Evolutionary conservation across 2,329 filamentous ascomycete genomes (phyloP).

Genomic region (Fusarium sp.): DNA sequence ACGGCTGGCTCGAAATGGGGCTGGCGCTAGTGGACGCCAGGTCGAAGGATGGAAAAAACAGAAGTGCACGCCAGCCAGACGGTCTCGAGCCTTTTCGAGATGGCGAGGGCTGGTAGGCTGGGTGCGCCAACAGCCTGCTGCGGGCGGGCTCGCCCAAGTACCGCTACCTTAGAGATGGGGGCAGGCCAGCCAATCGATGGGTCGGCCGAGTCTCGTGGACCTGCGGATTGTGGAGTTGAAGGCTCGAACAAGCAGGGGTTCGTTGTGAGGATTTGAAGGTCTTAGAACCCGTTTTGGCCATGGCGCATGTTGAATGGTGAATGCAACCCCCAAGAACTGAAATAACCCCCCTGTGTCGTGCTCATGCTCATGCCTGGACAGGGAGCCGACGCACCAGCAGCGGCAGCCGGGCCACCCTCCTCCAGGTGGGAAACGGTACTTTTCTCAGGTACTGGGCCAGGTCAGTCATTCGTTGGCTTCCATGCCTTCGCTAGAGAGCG

Average conservation of each 20-base stretch:
- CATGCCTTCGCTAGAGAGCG: slow-evolving; percentile 23
- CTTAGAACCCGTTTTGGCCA: slow-evolving; percentile 40
- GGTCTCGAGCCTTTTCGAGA: slow-evolving; percentile 17
- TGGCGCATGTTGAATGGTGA: slow-evolving; percentile 36
- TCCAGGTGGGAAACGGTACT: slow-evolving; percentile 38
- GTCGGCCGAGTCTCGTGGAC: slow-evolving; percentile 41
- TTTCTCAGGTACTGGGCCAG: slow-evolving; percentile 17
- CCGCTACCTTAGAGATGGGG: slow-evolving; percentile 39
- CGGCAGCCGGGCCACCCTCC: slow-evolving; percentile 31
- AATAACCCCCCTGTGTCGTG: slow-evolving; percentile 26
- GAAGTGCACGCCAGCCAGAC: slow-evolving; percentile 24
- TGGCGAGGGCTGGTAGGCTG: not conserved
- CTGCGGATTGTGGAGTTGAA: slow-evolving; percentile 41
- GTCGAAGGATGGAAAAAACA: slow-evolving; percentile 42
- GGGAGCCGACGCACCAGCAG: slow-evolving; percentile 22
- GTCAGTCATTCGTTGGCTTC: slow-evolving; percentile 19
- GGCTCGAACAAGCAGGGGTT: slow-evolving; percentile 42
- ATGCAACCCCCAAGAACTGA: slow-evolving; percentile 37
- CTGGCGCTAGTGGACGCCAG: slow-evolving; percentile 41
- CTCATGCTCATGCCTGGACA: slow-evolving; percentile 23
- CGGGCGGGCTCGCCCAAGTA: slow-evolving; percentile 31
- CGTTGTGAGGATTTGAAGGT: slow-evolving; percentile 38
- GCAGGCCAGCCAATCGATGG: slow-evolving; percentile 40
- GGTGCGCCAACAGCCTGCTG: slow-evolving; percentile 16
- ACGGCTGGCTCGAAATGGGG: slow-evolving; percentile 37